Evolutionary conservation across 2,329 filamentous ascomycete genomes (phyloP).

Genomic region (Colletotrichum siamense): DNA sequence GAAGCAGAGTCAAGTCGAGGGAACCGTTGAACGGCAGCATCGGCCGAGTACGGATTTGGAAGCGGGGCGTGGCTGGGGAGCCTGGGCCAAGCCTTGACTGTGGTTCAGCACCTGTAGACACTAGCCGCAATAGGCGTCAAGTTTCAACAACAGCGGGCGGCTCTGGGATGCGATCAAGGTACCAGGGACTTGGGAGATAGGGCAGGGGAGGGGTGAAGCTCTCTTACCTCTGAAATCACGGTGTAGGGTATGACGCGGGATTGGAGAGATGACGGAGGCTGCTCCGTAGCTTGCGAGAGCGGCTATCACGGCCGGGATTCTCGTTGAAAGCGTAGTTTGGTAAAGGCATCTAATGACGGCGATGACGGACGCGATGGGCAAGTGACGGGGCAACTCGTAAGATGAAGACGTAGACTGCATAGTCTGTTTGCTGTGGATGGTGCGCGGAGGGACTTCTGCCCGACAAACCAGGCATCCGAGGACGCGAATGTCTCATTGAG

Average conservation of each 20-base stretch:
- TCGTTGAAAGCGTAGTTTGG: not conserved
- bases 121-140: slow-evolving; percentile 1
- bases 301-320: not conserved
- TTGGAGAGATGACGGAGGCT: not conserved
- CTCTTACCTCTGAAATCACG: not conserved
- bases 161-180: not conserved
- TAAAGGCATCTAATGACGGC: not conserved
- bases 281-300: not conserved
- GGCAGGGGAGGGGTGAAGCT: slow-evolving; percentile 2
- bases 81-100: not conserved
- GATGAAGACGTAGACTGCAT: not conserved
- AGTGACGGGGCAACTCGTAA: not conserved
- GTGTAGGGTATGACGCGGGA: not conserved
- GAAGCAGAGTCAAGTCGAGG: not conserved
- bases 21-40: not conserved
- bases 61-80: slow-evolving; percentile 9
- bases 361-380: not conserved
- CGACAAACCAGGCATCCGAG: slow-evolving; percentile 5
- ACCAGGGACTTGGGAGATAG: slow-evolving; percentile 1
- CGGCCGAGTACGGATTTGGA: slow-evolving; percentile 12
- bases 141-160: slow-evolving; percentile 3
- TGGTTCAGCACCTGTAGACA: not conserved
- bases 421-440: not conserved
- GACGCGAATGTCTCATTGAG: not conserved
- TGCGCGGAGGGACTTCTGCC: not conserved